Conservation (phyloP, 1,284 basidiomycete species). For the Ceratobasidium sp. region DNA sequence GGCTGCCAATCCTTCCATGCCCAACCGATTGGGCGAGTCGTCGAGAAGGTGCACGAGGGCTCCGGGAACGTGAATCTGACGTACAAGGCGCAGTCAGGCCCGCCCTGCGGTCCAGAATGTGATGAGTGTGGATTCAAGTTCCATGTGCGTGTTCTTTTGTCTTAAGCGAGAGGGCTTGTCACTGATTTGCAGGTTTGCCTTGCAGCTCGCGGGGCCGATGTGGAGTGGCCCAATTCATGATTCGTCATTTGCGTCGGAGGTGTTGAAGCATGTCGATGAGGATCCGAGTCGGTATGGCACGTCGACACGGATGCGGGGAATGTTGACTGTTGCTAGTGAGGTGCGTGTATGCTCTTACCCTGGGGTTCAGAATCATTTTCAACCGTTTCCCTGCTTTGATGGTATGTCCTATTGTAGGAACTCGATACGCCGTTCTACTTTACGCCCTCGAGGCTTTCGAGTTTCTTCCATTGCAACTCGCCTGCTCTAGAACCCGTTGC, state of each 20-base stretch:
- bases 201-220: conserved; percentile 90
- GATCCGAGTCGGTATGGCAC: conserved; percentile 80
- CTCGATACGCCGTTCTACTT: conserved; percentile 89
- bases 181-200: conserved; percentile 7
- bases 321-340: conserved; percentile 90
- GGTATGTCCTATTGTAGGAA: too few relatives aligned
- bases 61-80: conserved; percentile 65
- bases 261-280: conserved; percentile 78
- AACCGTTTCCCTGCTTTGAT: not conserved
- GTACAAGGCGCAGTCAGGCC: conserved; percentile 81
- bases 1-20: conserved; percentile 82
- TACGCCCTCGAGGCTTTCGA: conserved; percentile 82
- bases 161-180: not conserved
- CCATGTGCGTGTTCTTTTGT: conserved; percentile 65
- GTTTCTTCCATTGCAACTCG: conserved; percentile 84
- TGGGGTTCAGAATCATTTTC: not conserved
- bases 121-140: conserved; percentile 81
- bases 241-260: conserved; percentile 73
- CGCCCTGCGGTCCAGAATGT: conserved; percentile 72
- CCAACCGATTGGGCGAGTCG: conserved; percentile 79
- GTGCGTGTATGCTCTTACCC: conserved; percentile 63
- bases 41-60: conserved; percentile 67
- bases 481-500: conserved; percentile 79
- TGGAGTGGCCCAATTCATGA: conserved; percentile 94
- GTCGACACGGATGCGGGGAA: conserved; percentile 87